Evolutionary conservation across 2,329 filamentous ascomycete genomes (phyloP).

Genomic region (Stagonosporopsis rhizophila): DNA sequence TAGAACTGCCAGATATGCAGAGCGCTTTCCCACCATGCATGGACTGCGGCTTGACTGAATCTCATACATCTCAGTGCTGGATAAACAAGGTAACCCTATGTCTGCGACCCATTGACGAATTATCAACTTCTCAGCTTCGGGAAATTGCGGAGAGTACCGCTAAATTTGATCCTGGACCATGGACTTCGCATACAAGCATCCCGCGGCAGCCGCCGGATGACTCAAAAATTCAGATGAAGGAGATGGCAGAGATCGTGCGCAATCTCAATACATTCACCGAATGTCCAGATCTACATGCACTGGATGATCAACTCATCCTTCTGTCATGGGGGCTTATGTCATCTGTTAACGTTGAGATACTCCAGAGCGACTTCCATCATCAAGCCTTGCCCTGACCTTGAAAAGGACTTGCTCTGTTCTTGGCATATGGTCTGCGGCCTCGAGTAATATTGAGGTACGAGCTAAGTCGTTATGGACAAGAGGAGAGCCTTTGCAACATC

Average conservation of each 20-base stretch:
- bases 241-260: constrained; percentile 28
- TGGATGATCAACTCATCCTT: constrained; percentile 26
- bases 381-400: background rate
- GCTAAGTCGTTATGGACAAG: background rate
- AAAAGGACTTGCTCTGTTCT: background rate
- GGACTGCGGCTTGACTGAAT: constrained; percentile 27
- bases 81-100: background rate
- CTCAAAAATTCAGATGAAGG: constrained; percentile 2
- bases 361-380: background rate
- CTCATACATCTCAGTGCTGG: constrained; percentile 1
- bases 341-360: constrained; percentile 5
- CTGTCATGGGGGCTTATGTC: constrained; percentile 32
- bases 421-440: too few relatives aligned
- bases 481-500: background rate
- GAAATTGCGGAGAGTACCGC: constrained; percentile 22
- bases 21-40: constrained; percentile 29
- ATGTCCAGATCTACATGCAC: constrained; percentile 20
- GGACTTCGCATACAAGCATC: constrained; percentile 28
- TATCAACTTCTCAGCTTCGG: constrained; percentile 22
- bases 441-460: background rate
- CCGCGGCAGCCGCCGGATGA: constrained; percentile 18
- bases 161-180: constrained; percentile 36
- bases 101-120: constrained; percentile 14
- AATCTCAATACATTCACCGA: constrained; percentile 27
- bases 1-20: background rate